Evolutionary conservation across 495 filamentous ascomycete genomes (phyloP).

Genomic region (Podospora pseudopauciseta): DNA sequence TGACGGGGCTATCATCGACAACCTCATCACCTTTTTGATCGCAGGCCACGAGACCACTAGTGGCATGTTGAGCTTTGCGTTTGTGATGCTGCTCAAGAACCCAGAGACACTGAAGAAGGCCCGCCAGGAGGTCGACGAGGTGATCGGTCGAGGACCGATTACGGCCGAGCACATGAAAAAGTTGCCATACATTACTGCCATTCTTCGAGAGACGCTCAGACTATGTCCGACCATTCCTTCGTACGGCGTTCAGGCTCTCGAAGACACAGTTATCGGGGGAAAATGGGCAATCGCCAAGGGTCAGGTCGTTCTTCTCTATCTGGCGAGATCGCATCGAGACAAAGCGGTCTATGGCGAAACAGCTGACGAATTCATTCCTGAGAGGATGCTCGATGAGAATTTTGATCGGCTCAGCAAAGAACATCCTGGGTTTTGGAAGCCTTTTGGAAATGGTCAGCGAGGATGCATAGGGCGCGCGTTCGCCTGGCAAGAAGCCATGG

Average conservation of each 20-base stretch:
- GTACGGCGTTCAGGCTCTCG: conserved; percentile 41
- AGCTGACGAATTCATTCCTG: conserved; percentile 55
- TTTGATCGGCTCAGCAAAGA: conserved; percentile 53
- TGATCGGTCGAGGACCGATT: conserved; percentile 62
- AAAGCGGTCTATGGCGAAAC: conserved; percentile 51
- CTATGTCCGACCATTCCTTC: conserved; percentile 60
- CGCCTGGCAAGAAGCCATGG: conserved; percentile 59
- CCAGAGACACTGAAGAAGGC: conserved; percentile 50
- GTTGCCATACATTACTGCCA: conserved; percentile 47
- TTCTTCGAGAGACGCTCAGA: conserved; percentile 69
- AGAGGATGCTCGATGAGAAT: conserved; percentile 60
- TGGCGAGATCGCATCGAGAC: conserved; percentile 53
- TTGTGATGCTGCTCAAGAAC: conserved; percentile 57
- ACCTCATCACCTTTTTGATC: conserved; percentile 72
- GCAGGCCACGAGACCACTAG: conserved; percentile 75
- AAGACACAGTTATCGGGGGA: conserved; percentile 56
- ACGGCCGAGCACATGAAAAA: conserved; percentile 64
- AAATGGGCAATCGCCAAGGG: conserved; percentile 61
- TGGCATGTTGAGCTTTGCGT: conserved; percentile 50
- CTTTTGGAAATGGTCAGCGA: conserved; percentile 55
- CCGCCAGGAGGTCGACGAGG: conserved; percentile 56
- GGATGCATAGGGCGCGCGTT: conserved; percentile 55
- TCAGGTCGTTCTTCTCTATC: conserved; percentile 49
- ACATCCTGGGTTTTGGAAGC: conserved; percentile 54
- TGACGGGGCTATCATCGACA: conserved; percentile 61